Percentiles rank a stretch among this genome's conserved stretches.
phyloP scores from a whole-genome alignment of 2,329 filamentous ascomycete genomes.

The Fusarium newnesense region DNA sequence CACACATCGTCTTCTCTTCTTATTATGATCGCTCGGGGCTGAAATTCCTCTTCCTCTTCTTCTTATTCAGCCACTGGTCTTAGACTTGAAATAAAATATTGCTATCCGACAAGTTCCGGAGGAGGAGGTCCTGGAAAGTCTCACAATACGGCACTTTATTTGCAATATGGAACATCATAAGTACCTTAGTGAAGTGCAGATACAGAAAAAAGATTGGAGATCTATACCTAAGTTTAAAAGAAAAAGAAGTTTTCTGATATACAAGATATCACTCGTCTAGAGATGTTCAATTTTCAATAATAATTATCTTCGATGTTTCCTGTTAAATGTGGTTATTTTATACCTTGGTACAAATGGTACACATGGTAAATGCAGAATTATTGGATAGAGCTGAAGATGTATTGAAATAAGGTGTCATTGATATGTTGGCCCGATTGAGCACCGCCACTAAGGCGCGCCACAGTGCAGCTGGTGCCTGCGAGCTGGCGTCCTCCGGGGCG shows the following conservation, averaged over 20 bases:
- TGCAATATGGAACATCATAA: background rate
- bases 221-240: background rate
- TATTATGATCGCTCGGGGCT: background rate
- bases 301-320: background rate
- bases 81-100: background rate
- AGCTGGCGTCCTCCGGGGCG: too few species aligned
- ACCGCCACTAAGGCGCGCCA: constrained; percentile 12
- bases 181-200: background rate
- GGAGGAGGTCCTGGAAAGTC: background rate
- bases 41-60: background rate
- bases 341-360: background rate
- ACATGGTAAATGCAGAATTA: background rate
- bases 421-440: too few species aligned
- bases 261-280: background rate
- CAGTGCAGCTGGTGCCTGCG: constrained; percentile 4
- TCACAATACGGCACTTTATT: background rate
- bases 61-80: background rate
- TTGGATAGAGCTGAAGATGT: background rate
- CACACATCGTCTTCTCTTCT: background rate
- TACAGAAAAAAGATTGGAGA: background rate
- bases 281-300: background rate
- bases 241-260: background rate
- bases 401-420: background rate
- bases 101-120: background rate
- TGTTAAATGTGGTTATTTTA: too few species aligned